Conservation (phyloP, 176 grass and related monocot species). For the Metroxylon sagu region DNA sequence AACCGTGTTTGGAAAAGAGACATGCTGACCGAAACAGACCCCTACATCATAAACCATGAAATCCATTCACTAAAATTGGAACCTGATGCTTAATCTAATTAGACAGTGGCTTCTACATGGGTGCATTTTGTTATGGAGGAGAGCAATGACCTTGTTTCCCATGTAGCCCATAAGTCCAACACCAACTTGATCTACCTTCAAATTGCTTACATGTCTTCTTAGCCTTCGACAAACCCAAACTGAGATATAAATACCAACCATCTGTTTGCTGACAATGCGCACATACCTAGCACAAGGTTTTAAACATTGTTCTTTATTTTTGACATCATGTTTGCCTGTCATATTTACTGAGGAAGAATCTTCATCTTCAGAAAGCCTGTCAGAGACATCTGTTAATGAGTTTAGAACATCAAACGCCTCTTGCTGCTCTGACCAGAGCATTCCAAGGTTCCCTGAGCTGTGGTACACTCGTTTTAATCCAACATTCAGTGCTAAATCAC, state of each 20-base stretch:
- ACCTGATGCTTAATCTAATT: no score
- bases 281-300: slow-evolving; percentile 25
- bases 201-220: slow-evolving; percentile 39
- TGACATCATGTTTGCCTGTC: slow-evolving; percentile 10
- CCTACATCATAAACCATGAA: slow-evolving; percentile 22
- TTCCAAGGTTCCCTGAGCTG: slow-evolving; percentile 54
- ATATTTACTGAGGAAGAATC: background rate
- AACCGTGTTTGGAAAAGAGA: slow-evolving; percentile 53
- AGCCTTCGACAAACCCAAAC: slow-evolving; percentile 51
- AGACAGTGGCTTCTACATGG: no score
- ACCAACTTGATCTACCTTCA: slow-evolving; percentile 56
- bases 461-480: slow-evolving; percentile 43
- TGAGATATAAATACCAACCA: slow-evolving; percentile 67
- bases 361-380: slow-evolving; percentile 37
- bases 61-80: no score
- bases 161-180: slow-evolving; percentile 66
- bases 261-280: slow-evolving; percentile 53
- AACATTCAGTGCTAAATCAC: slow-evolving; percentile 13
- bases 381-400: slow-evolving; percentile 35
- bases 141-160: slow-evolving; percentile 55
- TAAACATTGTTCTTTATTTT: background rate
- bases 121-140: background rate
- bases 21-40: slow-evolving; percentile 58
- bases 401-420: slow-evolving; percentile 38
- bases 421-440: slow-evolving; percentile 62